Base-by-base conservation (phyloP, 2,329 filamentous ascomycete species). In the Cladophialophora carrionii region DNA sequence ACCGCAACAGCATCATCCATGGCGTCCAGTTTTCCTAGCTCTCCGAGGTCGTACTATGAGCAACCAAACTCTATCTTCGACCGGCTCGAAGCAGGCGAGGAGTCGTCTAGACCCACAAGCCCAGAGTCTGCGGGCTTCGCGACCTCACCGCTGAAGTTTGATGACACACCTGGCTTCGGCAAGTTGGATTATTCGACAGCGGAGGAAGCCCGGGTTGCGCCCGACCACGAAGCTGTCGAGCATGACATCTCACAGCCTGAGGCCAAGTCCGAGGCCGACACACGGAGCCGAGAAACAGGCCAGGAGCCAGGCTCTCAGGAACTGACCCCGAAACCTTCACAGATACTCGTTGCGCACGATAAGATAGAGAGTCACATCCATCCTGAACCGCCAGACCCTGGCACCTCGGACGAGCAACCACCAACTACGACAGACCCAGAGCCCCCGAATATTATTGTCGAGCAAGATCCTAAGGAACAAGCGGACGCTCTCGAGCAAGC, bases 11-110 rank as follows among this genome's bases (percentile, higher is more conserved):
- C 90, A 9, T 87, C 80, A 6, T 77, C 89, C 64, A 83, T 85
- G 1, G 77, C 86, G 0, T 91, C 90, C 1, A 96, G 93, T 0
- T 83, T 89, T 1, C 89, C 92, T 1, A 92, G 88, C 71, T 97
- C 94, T 3, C 93, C 95, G 0, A 85, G 84, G 52, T 95, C 92
- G 1, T 87, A 70, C 52, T 70, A 87, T 32, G 87, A 87, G 68
- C 86, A 89, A 20, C 85, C 85, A 57, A 91, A 85, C 12, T 87
- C 90, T 0, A 81, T 96, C 54, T 97, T 96, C 72, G 94, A 97
- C 75, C 84, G 87, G 34, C 79, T 85, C 10, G 86, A 89, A 70
- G 84, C 82, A 68, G 84, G 83, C 62, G 81, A 79, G 53, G 88
- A 91, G 58, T 88, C 85, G 2, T 92, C 91, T 10, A 84, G 88